Percentiles rank a stretch among this genome's conserved stretches.
phyloP scores from a whole-genome alignment of 345 rosid species.

The Brassica rapa region DNA sequence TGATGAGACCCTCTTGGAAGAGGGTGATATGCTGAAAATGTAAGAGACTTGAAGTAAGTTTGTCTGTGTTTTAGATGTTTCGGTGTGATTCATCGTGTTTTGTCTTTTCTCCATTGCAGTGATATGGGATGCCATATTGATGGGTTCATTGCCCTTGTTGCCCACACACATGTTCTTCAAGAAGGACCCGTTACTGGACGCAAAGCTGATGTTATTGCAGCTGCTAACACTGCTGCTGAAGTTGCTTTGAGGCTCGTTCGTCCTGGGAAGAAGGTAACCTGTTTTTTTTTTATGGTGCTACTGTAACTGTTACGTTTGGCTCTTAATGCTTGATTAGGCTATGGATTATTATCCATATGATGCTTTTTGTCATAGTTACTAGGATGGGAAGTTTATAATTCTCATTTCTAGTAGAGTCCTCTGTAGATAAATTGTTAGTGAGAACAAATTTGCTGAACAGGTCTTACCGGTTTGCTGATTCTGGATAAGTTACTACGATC shows the following conservation, averaged over 20 bases:
- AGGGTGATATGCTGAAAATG: conserved; percentile 89
- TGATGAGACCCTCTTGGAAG: conserved; percentile 76
- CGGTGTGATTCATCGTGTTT: background rate
- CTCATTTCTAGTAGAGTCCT: background rate
- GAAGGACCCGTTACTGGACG: conserved; percentile 69
- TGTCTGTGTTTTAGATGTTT: background rate
- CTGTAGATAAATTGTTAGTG: background rate
- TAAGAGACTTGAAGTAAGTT: conserved; percentile 44
- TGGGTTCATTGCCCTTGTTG: conserved; percentile 97
- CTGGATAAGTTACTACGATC: background rate
- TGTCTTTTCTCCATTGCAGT: conserved; percentile 38
- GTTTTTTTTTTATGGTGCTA: background rate
- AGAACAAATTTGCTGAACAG: background rate
- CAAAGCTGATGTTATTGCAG: conserved; percentile 89
- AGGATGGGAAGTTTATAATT: conserved; percentile 53
- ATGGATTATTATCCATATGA: conserved; percentile 64
- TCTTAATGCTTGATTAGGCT: conserved; percentile 42
- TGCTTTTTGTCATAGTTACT: conserved; percentile 81
- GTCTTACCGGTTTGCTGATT: background rate
- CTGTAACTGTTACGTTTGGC: background rate
- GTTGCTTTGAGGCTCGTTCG: conserved; percentile 97
- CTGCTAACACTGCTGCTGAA: conserved; percentile 94
- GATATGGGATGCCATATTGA: conserved; percentile 98
- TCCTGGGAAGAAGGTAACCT: conserved; percentile 87
- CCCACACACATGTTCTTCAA: conserved; percentile 82